phyloP scores from a whole-genome alignment of 2,329 filamentous ascomycete species.

The Verticillium longisporum region DNA sequence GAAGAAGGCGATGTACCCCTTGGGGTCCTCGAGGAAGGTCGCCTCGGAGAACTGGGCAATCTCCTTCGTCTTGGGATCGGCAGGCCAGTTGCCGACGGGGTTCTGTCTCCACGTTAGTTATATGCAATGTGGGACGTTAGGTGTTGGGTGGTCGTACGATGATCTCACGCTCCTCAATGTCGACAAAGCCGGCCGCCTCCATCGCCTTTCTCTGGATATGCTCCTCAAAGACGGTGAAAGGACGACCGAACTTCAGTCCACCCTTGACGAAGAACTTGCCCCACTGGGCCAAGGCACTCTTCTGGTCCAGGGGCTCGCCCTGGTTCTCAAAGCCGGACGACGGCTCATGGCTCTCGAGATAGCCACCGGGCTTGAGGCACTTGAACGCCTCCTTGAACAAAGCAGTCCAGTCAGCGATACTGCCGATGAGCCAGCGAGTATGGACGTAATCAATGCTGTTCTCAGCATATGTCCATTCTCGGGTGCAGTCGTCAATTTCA shows the following conservation, averaged over 20 bases:
- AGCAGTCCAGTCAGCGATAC: conserved; percentile 11
- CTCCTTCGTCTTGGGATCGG: background rate
- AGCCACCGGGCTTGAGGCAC: conserved; percentile 38
- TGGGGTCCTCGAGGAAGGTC: background rate
- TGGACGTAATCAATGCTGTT: conserved; percentile 27
- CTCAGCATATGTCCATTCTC: conserved; percentile 27
- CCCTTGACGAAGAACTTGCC: conserved; percentile 22
- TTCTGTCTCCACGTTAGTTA: background rate
- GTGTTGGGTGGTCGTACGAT: background rate
- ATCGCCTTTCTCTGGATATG: conserved; percentile 18
- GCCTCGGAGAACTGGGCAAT: background rate
- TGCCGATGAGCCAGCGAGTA: conserved; percentile 20
- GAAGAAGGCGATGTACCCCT: background rate
- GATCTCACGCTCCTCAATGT: background rate
- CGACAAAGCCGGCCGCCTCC: conserved; percentile 7
- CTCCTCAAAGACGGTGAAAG: conserved; percentile 21
- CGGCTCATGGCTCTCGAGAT: conserved; percentile 38
- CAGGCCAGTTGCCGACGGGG: background rate
- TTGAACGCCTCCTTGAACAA: background rate
- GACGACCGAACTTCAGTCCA: conserved; percentile 20
- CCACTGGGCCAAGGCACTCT: conserved; percentile 23
- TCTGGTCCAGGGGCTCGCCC: conserved; percentile 16
- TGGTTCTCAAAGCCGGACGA: conserved; percentile 16
- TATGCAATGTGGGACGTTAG: background rate
- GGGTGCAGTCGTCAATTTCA: conserved; percentile 28